A percentile compares a stretch with the other conserved stretches of the same genome.
Conservation (phyloP, 768 basidiomycete genomes). For the Mycena pura region DNA sequence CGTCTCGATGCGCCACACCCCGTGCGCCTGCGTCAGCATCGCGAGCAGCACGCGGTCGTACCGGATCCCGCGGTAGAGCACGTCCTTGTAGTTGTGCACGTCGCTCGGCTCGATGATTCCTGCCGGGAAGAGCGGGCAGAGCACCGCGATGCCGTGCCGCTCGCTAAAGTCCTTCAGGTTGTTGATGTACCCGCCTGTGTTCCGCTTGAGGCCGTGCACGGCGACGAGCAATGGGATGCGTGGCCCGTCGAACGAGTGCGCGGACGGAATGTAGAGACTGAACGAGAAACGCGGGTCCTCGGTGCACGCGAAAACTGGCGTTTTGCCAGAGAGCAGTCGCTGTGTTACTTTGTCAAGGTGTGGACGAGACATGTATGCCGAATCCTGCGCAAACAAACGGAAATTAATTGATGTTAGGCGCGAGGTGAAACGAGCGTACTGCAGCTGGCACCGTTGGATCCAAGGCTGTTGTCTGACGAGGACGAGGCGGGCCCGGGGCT, state of each 20-base stretch:
- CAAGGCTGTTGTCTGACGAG: no score
- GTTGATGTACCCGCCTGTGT: conserved; percentile 17
- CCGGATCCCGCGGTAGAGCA: conserved; percentile 26
- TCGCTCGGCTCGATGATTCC: conserved; percentile 30
- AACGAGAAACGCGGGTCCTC: conserved; percentile 31
- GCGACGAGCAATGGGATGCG: conserved; percentile 26
- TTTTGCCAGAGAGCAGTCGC: conserved; percentile 16
- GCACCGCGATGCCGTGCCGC: conserved; percentile 12
- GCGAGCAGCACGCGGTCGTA: conserved; percentile 30
- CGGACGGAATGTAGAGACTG: conserved; percentile 19
- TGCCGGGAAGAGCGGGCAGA: conserved; percentile 32
- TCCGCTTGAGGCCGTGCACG: conserved; percentile 30
- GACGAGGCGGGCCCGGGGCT: no score
- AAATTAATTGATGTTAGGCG: no score
- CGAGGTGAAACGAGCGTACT: no score
- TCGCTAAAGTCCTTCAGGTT: conserved; percentile 24
- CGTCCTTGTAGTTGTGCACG: conserved; percentile 28
- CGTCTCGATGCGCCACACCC: conserved; percentile 24
- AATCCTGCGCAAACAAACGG: no score
- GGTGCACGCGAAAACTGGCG: conserved; percentile 26
- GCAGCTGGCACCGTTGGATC: no score
- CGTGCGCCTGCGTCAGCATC: conserved; percentile 31
- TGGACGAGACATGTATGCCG: conserved; percentile 9
- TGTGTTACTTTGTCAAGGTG: conserved; percentile 14
- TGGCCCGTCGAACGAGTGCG: neutral